Evolutionary conservation across 176 grass and related monocot species (phyloP), one percentile per base, ranked within the genome.

Genomic region (Canna indica): DNA sequence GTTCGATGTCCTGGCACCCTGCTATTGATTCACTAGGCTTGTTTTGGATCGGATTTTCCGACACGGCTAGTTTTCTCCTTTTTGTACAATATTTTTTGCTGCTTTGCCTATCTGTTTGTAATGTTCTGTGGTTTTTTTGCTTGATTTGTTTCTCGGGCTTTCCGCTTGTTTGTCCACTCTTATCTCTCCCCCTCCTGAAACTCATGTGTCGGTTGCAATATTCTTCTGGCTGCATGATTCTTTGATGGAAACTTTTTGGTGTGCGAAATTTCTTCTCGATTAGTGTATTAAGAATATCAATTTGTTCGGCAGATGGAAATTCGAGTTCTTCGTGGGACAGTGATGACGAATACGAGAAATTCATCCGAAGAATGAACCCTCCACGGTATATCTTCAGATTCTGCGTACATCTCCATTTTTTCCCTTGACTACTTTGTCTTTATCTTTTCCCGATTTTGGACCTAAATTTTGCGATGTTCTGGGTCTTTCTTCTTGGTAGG

Each of bases 361-460:
- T 96, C 68, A 96, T 96, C 61, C 83, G 83, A 42, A 96, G 81
- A 70, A 96, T 96, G 91, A 96, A 96, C 70, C 91, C 91, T 86
- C 91, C 91, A 26, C 88, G 91, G 91, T 96, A 66, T 56, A 35
- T 39, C 34, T 33, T 26, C 13, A 68, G 72, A 12, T 24, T 68
- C 41, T n/a, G 24, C 29, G 38, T 66, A 10, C 2, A 36, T n/a
- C 15, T 9, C 5, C 18, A 24, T 46, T 22, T 77, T 36, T 29
- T 22, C 72, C 39, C 65, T 75, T 60, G 0, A 0, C 50, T 33
- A 46, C 22, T 53, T 59, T 59, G 36, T 22, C 33, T 75, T 35
- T 14, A 35, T 30, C 7, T 45, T 75, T 62, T 58, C 63, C 27
- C 47, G 35, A 16, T 54, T 35, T 54, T 67, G 27, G 53, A 69